Conservation (phyloP, 2,329 filamentous ascomycete genomes). For the Fusarium devonianum region DNA sequence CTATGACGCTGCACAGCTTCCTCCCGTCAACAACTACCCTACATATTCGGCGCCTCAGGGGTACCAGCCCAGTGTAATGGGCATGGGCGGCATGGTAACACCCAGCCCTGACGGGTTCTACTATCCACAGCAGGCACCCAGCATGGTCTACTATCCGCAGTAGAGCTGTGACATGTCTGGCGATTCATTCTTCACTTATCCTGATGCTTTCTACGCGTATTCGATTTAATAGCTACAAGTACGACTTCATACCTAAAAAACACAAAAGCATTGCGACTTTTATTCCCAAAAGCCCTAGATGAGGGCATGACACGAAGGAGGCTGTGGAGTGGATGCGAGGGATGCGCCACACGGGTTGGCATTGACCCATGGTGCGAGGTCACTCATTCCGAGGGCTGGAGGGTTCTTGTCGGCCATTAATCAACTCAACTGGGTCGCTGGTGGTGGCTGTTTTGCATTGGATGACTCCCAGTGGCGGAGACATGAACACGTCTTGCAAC, state of each 20-base stretch:
- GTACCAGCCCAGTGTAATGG: conserved; percentile 66
- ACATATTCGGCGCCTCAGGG: conserved; percentile 57
- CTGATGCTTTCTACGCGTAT: conserved; percentile 39
- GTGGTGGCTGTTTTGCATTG: conserved; percentile 15
- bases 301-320: conserved; percentile 7
- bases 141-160: conserved; percentile 68
- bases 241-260: conserved; percentile 38
- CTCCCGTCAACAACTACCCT: conserved; percentile 59
- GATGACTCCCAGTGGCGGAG: conserved; percentile 13
- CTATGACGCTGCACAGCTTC: conserved; percentile 79
- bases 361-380: conserved; percentile 1
- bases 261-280: conserved; percentile 35
- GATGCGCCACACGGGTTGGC: neutral
- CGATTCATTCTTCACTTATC: conserved; percentile 31
- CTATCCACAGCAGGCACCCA: conserved; percentile 63
- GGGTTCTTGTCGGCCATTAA: neutral
- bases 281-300: conserved; percentile 26
- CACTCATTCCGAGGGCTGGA: conserved; percentile 9
- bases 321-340: conserved; percentile 3
- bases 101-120: conserved; percentile 74
- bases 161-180: conserved; percentile 49
- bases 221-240: conserved; percentile 45
- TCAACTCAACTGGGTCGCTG: neutral
- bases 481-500: conserved; percentile 26
- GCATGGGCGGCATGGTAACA: conserved; percentile 84